Conservation (phyloP, 257 asterid species). For the Scutellaria minor region DNA sequence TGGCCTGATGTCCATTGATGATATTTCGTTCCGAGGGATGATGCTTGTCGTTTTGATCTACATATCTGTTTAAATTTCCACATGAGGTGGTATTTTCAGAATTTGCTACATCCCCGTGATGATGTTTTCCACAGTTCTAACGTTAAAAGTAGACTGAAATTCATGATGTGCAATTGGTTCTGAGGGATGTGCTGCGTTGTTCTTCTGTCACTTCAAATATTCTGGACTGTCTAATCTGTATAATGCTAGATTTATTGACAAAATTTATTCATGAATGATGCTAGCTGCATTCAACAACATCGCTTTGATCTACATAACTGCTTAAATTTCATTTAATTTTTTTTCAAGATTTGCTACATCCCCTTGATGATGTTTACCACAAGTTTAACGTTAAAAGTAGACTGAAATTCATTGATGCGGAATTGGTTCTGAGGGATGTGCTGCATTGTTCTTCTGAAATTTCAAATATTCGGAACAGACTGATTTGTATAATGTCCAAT, state of each 20-base stretch:
- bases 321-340: background rate
- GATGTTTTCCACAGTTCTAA: slow-evolving; percentile 33
- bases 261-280: no score
- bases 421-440: slow-evolving; percentile 53
- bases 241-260: no score
- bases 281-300: no score
- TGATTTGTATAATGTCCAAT: no score
- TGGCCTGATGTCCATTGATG: slow-evolving; percentile 56
- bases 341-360: slow-evolving; percentile 29
- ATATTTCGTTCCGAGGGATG: slow-evolving; percentile 45
- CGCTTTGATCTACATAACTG: no score
- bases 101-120: slow-evolving; percentile 45
- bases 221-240: background rate
- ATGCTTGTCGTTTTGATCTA: background rate
- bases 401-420: slow-evolving; percentile 48
- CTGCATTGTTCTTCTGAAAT: background rate
- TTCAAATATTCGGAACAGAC: background rate
- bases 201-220: background rate
- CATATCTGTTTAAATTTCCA: no score
- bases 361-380: slow-evolving; percentile 44
- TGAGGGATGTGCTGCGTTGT: slow-evolving; percentile 45
- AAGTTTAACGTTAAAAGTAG: slow-evolving; percentile 56
- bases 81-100: background rate
- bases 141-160: slow-evolving; percentile 62
- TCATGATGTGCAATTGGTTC: slow-evolving; percentile 46